Evolutionary conservation across 805 yeast species (phyloP), one percentile per base, ranked within the genome.

Genomic region (Saccharomyces kudriavzevii): DNA sequence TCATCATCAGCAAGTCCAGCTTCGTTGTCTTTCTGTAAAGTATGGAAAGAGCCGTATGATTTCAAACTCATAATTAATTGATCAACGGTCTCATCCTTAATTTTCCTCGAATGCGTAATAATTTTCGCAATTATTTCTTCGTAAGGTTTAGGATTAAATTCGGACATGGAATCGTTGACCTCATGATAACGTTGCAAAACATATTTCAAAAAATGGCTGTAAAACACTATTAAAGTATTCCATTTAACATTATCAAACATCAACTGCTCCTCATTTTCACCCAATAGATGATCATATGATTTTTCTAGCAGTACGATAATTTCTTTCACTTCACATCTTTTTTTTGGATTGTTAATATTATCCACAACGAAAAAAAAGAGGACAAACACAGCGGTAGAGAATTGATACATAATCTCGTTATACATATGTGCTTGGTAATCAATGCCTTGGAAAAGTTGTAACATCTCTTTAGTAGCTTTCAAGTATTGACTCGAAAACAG

Each of bases 1-100:
- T 20, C 11, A 14, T 50, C 27, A 26, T 29, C 40, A 1, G 31
- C 20, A 26, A 35, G 31, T 20, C 13, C 45, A n/a, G 48, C 29
- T 27, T 27, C 43, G 94, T 66, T 85, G 76, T 59, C 78, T 74
- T 96, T 95, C 87, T 58, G 89, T 81, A 56, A 88, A 74, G 60
- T 87, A 74, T 46, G 13, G 50, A 48, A 28, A 68, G 60, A 20
- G 54, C 59, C 58, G 49, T 49, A 53, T 31, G 51, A 52, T 50
- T 56, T 54, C 48, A 56, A 45, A 40, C 58, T 49, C 45, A 43
- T 40, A 20, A 49, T 46, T 26, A 57, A 45, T 40, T 53, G 54
- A 30, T 60, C 58, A 5, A 61, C 56, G 24, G 64, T 50, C 10
- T 55, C 56, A 25, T 56, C 50, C 51, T 63, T 64, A 22, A 59